These are phyloP conservation scores for Euclidium syriacum DNA, from an alignment of 345 rosid genomes.

Conservation along the genomic window DNA sequence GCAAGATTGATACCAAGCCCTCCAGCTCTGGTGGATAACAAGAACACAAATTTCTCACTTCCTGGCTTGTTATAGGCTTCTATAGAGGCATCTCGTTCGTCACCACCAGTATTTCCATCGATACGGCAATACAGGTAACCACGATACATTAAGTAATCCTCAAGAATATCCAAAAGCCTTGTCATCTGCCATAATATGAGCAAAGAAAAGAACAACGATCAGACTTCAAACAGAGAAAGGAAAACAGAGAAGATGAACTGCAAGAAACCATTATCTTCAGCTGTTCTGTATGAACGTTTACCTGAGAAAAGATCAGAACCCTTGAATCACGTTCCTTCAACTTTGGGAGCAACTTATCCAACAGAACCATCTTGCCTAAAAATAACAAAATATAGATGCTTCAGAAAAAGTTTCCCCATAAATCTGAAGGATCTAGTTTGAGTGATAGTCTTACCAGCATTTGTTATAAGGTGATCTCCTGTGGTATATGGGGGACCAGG, in stretches of 20 bases:
- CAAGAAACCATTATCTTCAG: neutral
- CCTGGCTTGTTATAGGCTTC: conserved; percentile 94
- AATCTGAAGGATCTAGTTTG: neutral
- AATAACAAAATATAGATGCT: conserved; percentile 11
- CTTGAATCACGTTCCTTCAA: conserved; percentile 99
- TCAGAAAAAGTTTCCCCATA: neutral
- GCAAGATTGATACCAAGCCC: conserved; percentile 99
- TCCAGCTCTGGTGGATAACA: conserved; percentile 98
- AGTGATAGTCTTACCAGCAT: conserved; percentile 60
- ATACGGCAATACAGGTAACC: conserved; percentile 93
- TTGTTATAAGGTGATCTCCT: conserved; percentile 88
- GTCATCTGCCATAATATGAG: conserved; percentile 63
- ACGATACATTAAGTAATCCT: conserved; percentile 88
- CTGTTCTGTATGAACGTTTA: conserved; percentile 16
- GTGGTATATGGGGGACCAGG: conserved; percentile 99
- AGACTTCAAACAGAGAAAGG: conserved; percentile 5
- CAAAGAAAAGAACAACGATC: conserved; percentile 3
- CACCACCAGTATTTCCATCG: conserved; percentile 99
- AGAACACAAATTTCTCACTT: conserved; percentile 95
- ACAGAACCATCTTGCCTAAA: conserved; percentile 97
- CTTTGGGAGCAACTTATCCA: conserved; percentile 96
- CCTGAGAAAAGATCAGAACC: conserved; percentile 98
- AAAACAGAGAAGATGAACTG: conserved; percentile 3
- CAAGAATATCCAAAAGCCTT: conserved; percentile 95
- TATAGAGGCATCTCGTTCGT: conserved; percentile 98